phyloP scores from a whole-genome alignment of 371 early-diverging fungal genomes.

The Saksenaea oblongispora region DNA sequence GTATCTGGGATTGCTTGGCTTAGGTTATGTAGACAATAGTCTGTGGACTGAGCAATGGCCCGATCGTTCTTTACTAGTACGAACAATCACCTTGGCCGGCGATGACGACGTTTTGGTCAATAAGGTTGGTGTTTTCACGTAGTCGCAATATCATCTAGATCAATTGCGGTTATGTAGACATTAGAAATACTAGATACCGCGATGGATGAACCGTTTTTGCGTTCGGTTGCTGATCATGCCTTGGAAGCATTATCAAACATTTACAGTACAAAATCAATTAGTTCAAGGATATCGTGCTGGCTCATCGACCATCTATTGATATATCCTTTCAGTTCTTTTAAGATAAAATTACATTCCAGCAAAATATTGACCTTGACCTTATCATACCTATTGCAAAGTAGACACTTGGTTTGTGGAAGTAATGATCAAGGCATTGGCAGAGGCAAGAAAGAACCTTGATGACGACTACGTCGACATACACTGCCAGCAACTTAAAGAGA shows the following conservation, averaged over 20 bases:
- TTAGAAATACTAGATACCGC: conserved; percentile 25
- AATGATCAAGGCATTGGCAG: conserved; percentile 14
- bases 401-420: conserved; percentile 22
- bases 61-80: conserved; percentile 20
- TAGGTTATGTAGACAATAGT: conserved; percentile 23
- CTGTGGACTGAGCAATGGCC: conserved; percentile 41
- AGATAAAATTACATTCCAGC: neutral
- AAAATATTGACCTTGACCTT: neutral
- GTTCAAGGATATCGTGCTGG: conserved; percentile 21
- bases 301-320: conserved; percentile 16
- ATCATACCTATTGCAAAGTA: neutral
- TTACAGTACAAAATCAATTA: neutral
- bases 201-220: conserved; percentile 9
- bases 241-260: conserved; percentile 15
- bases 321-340: conserved; percentile 22
- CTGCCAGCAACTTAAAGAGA: conserved; percentile 22
- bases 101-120: conserved; percentile 27
- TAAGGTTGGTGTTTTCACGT: conserved; percentile 9
- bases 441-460: conserved; percentile 16
- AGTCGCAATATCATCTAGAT: neutral
- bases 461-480: conserved; percentile 21
- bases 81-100: conserved; percentile 7
- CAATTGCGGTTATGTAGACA: conserved; percentile 9
- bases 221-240: conserved; percentile 2
- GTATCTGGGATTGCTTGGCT: conserved; percentile 41